Percentiles rank a stretch among this genome's conserved stretches.
Evolutionary conservation across 176 grass and related monocot genomes (phyloP).

Genomic region (Carex parvula): DNA sequence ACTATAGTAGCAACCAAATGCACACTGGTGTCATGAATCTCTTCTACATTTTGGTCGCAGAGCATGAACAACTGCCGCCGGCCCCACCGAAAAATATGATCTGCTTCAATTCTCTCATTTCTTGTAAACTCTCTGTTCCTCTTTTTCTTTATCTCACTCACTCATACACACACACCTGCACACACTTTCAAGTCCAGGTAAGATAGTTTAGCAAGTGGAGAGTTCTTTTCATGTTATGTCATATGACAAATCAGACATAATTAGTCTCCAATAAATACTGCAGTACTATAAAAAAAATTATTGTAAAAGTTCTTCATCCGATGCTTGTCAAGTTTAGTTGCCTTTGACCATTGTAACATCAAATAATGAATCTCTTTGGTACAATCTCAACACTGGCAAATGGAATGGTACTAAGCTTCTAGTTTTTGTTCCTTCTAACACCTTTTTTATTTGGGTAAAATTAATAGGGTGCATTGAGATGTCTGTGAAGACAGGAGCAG

Average conservation of each 20-base stretch:
- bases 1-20: constrained; percentile 59
- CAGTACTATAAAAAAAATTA: background rate
- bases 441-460: background rate
- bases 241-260: background rate
- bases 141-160: background rate
- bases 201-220: background rate
- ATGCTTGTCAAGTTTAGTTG: background rate
- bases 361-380: background rate
- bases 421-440: background rate
- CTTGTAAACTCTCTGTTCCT: constrained; percentile 43
- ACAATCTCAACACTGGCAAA: background rate
- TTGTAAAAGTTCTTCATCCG: background rate
- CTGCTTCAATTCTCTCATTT: constrained; percentile 33
- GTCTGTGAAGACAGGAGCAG: constrained; percentile 4
- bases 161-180: background rate
- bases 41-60: constrained; percentile 84
- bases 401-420: background rate
- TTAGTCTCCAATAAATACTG: background rate
- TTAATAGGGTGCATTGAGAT: constrained; percentile 21
- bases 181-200: background rate
- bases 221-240: background rate
- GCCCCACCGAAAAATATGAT: constrained; percentile 15
- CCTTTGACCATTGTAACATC: background rate
- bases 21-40: constrained; percentile 84
- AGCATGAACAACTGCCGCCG: constrained; percentile 14